Evolutionary conservation across 1,284 basidiomycete species (phyloP).

Genomic region (Xerocomus minutiporus): DNA sequence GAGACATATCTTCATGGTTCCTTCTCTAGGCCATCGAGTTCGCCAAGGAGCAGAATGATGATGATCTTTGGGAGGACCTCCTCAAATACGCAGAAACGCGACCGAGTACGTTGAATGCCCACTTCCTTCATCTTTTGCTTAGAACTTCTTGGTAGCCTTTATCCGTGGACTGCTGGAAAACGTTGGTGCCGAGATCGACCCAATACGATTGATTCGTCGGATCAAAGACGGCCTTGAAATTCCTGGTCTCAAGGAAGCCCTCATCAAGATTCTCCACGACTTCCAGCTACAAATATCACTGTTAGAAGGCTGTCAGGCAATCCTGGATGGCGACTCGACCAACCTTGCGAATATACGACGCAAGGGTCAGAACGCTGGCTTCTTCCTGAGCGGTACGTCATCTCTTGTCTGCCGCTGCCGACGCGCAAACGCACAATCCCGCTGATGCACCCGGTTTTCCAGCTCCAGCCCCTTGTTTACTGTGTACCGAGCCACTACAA

Average conservation of each 20-base stretch:
- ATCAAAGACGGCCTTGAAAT: constrained; percentile 97
- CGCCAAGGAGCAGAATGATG: constrained; percentile 94
- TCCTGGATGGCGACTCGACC: constrained; percentile 78
- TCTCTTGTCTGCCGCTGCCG: neutral
- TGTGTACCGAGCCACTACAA: constrained; percentile 62
- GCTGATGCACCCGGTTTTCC: neutral
- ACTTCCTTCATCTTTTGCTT: neutral
- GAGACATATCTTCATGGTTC: constrained; percentile 1
- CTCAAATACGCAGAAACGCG: constrained; percentile 91
- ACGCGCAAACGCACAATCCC: neutral
- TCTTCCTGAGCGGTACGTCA: constrained; percentile 59
- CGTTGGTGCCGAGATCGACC: constrained; percentile 94
- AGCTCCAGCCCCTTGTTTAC: constrained; percentile 61
- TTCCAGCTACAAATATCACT: constrained; percentile 90
- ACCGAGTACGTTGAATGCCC: constrained; percentile 52
- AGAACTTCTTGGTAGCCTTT: constrained; percentile 54
- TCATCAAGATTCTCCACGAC: constrained; percentile 96
- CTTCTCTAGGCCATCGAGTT: constrained; percentile 86
- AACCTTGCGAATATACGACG: constrained; percentile 70
- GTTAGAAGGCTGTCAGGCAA: constrained; percentile 85
- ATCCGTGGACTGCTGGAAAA: constrained; percentile 94
- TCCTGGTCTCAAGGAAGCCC: constrained; percentile 86
- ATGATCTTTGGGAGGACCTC: constrained; percentile 97
- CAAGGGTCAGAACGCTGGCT: constrained; percentile 72
- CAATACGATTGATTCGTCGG: constrained; percentile 87